Base-by-base conservation (phyloP, 2,329 filamentous ascomycete species). In the Venturia pyrina region DNA sequence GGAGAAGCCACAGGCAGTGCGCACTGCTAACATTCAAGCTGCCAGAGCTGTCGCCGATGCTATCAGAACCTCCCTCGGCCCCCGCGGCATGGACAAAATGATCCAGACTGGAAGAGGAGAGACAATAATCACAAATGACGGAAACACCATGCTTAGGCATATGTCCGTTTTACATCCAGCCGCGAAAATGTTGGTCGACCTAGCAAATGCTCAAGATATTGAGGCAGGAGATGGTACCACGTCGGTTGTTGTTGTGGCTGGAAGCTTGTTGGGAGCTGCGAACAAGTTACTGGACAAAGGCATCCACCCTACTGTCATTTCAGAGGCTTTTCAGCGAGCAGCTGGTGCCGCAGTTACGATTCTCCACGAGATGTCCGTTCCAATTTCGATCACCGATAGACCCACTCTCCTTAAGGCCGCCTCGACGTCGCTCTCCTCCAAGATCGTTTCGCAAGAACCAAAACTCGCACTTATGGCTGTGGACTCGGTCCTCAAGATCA, bases 111-210 rank as follows among this genome's bases (percentile, higher is more conserved):
- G 92, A 76, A 96, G 91, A 81, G 95, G 93, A 80, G 91, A 96
- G 79, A 97, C 93, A 67, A 95, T 98, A 78, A 99, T 99, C 81
- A 99, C 95, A 75, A 99, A 99, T 83, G 95, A 99, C 80, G 95
- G 95, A 77, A 96, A 96, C 82, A 99, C 95, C 66, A 99, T 99
- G 93, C 82, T 99, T 75, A 96, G 90, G 81, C 93, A 93, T 82
- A 98, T 99, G 95, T 90, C 91, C 70, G 95, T 99, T 71, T 92
- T 99, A 89, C 95, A 99, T 76, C 95, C 95, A n/a, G 96, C 96
- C 62, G 95, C 95, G 63, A 97, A 96, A 82, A 99, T 99, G 95
- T 84, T 99, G 71, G 95, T 99, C 74, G 93, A 99, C 78, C 85
- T 99, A 69, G 96, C 93, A 73, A 91, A 95, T 71, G 95, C 95